phyloP scores from a whole-genome alignment of 176 grass and related monocot genomes.

The Oryza glaberrima region DNA sequence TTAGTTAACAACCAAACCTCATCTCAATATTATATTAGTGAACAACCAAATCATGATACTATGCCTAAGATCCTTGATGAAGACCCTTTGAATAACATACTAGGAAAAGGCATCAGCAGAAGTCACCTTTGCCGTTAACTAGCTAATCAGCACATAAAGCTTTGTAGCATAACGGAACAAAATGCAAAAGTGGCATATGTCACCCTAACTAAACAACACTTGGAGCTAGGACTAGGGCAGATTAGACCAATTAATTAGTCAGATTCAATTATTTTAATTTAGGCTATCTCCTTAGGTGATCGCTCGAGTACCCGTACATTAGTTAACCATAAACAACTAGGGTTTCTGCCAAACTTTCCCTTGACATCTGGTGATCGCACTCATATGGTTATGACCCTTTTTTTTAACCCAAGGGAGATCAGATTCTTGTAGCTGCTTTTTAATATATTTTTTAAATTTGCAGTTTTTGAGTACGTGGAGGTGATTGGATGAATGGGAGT shows the following conservation, averaged over 20 bases:
- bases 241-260: background rate
- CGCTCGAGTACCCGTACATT: conserved; percentile 1
- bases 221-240: conserved; percentile 20
- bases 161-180: conserved; percentile 42
- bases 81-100: conserved; percentile 27
- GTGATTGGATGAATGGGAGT: no score
- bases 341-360: conserved; percentile 43
- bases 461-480: background rate
- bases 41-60: conserved; percentile 22
- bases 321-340: conserved; percentile 36
- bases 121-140: conserved; percentile 45
- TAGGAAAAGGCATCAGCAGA: conserved; percentile 11
- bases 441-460: background rate
- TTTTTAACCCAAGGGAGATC: background rate
- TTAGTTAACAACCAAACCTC: conserved; percentile 42
- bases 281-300: background rate
- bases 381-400: conserved; percentile 40
- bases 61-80: conserved; percentile 35
- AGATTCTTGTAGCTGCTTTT: conserved; percentile 18
- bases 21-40: conserved; percentile 33
- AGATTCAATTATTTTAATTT: background rate
- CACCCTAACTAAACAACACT: conserved; percentile 33
- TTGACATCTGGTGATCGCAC: conserved; percentile 46
- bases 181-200: conserved; percentile 39
- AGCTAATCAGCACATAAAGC: conserved; percentile 31